Conservation (phyloP, 2,329 filamentous ascomycete species). For the Aspergillus texensis region DNA sequence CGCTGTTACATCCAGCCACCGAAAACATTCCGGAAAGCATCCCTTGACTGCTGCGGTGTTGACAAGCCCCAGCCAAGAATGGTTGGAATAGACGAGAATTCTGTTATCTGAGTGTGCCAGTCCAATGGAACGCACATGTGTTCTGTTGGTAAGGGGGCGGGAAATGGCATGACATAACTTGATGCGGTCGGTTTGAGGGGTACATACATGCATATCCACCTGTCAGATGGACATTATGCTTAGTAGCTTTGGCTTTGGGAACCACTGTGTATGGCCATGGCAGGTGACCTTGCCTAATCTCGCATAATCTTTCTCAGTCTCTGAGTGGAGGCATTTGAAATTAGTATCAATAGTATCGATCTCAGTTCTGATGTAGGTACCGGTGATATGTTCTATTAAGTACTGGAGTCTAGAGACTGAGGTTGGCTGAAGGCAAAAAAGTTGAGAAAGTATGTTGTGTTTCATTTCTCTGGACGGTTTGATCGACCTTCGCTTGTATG, state of each 20-base stretch:
- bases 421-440: not conserved
- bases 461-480: not conserved
- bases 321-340: not conserved
- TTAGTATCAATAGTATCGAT: not conserved
- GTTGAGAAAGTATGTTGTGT: not conserved
- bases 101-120: not conserved
- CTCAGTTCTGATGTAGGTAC: not conserved
- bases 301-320: not conserved
- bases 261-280: not conserved
- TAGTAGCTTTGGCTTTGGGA: not conserved
- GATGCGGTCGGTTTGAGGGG: not conserved
- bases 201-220: not conserved
- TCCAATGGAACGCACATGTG: not conserved
- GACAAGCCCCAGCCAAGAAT: not conserved
- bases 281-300: not conserved
- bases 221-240: not conserved
- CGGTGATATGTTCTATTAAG: not conserved
- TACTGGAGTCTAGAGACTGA: not conserved
- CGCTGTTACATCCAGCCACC: not conserved
- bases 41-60: not conserved
- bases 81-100: not conserved
- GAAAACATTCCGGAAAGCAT: conserved; percentile 1
- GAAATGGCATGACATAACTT: not conserved
- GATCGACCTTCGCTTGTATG: not conserved
- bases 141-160: not conserved